phyloP scores from a whole-genome alignment of 1,139 yeast species.

The Suhomyces taliae region DNA sequence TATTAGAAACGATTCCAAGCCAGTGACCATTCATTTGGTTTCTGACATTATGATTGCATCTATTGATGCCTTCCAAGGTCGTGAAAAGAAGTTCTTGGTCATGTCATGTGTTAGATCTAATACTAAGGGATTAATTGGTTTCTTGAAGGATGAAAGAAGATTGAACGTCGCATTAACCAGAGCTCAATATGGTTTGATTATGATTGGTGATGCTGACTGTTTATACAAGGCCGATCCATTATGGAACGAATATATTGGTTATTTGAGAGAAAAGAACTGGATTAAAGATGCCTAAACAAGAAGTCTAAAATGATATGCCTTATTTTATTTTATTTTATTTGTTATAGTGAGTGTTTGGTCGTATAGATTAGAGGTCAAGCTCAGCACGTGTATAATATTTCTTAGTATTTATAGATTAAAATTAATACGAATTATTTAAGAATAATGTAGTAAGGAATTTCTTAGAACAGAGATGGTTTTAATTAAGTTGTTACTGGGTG shows the following conservation, averaged over 20 bases:
- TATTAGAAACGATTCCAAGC: conserved; percentile 47
- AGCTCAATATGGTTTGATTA: conserved; percentile 55
- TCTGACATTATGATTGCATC: conserved; percentile 70
- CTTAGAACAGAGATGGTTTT: background rate
- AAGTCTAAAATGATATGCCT: background rate
- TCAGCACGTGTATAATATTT: too few relatives aligned
- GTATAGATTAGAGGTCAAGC: too few relatives aligned
- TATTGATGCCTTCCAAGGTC: conserved; percentile 67
- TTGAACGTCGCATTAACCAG: conserved; percentile 64
- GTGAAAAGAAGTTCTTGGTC: conserved; percentile 58
- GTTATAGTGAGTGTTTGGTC: background rate
- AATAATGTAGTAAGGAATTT: background rate
- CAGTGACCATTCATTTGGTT: conserved; percentile 58
- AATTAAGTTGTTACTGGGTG: background rate
- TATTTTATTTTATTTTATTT: too few relatives aligned
- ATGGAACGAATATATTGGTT: conserved; percentile 55
- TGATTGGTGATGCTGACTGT: conserved; percentile 57
- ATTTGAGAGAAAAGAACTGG: conserved; percentile 15
- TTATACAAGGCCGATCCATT: conserved; percentile 46
- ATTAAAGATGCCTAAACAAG: conserved; percentile 2
- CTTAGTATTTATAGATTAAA: too few relatives aligned
- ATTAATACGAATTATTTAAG: too few relatives aligned
- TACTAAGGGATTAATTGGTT: conserved; percentile 51
- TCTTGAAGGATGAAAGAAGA: conserved; percentile 57
- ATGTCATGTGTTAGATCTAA: conserved; percentile 66